Conservation (phyloP, 352 stramenopile species). For the Phytophthora fragariaefolia region DNA sequence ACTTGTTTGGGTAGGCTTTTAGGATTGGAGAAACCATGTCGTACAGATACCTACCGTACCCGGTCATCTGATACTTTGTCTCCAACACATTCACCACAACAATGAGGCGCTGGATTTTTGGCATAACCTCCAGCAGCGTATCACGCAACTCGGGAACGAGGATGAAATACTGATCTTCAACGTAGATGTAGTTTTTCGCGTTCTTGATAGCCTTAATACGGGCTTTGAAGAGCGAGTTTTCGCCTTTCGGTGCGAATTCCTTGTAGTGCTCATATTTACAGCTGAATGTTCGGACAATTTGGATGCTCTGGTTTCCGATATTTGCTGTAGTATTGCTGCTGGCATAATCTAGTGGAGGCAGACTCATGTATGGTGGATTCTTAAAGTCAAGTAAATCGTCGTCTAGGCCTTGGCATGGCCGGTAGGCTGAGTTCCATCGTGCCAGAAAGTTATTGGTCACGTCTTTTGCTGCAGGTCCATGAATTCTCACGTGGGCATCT, state of each 20-base stretch:
- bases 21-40: slow-evolving; percentile 57
- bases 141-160: slow-evolving; percentile 49
- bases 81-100: slow-evolving; percentile 48
- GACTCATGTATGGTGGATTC: slow-evolving; percentile 37
- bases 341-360: slow-evolving; percentile 2
- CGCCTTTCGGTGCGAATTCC: slow-evolving; percentile 51
- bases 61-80: slow-evolving; percentile 25
- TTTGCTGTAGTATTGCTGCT: slow-evolving; percentile 7
- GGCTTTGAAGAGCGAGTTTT: slow-evolving; percentile 50
- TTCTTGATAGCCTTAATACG: slow-evolving; percentile 52
- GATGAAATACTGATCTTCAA: slow-evolving; percentile 31
- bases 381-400: slow-evolving; percentile 48
- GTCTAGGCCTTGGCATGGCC: slow-evolving; percentile 25
- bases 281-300: slow-evolving; percentile 62
- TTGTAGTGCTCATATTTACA: slow-evolving; percentile 56
- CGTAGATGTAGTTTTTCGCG: slow-evolving; percentile 38
- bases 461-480: slow-evolving; percentile 50
- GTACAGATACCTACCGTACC: slow-evolving; percentile 57
- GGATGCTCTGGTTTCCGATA: slow-evolving; percentile 26
- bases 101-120: slow-evolving; percentile 49
- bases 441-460: slow-evolving; percentile 57
- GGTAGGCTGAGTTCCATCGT: slow-evolving; percentile 53
- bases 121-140: slow-evolving; percentile 52
- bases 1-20: slow-evolving; percentile 33
- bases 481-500: slow-evolving; percentile 51